phyloP scores from a whole-genome alignment of 2,329 filamentous ascomycete genomes.

The Calonectria hongkongensis region DNA sequence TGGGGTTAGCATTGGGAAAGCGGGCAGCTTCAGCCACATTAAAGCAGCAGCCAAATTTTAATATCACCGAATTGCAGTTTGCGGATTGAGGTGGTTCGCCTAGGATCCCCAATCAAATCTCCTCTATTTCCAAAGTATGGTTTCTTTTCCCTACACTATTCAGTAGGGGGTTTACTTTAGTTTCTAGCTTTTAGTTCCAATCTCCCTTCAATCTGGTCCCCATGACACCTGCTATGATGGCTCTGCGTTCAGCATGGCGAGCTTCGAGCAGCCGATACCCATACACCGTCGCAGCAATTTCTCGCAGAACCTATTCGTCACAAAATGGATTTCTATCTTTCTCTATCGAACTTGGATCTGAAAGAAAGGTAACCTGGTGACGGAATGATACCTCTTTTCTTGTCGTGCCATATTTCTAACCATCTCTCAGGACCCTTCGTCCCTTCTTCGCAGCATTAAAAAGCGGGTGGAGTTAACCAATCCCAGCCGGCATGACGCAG shows the following conservation, averaged over 20 bases:
- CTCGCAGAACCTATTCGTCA: conserved; percentile 50
- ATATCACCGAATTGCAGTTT: not conserved
- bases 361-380: conserved; percentile 40
- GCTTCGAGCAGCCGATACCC: conserved; percentile 48
- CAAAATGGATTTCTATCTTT: conserved; percentile 43
- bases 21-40: conserved; percentile 47
- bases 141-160: not conserved
- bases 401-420: conserved; percentile 36
- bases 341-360: conserved; percentile 47
- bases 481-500: conserved; percentile 60
- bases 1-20: conserved; percentile 1
- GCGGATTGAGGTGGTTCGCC: not conserved
- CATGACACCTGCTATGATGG: conserved; percentile 47
- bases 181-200: too few species aligned
- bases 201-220: not conserved
- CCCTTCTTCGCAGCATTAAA: conserved; percentile 45
- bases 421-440: conserved; percentile 43
- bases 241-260: conserved; percentile 43
- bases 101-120: not conserved
- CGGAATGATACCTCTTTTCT: too few species aligned
- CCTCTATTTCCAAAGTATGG: not conserved
- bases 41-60: conserved; percentile 23
- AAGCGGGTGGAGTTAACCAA: conserved; percentile 54
- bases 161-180: not conserved
- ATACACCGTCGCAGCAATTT: conserved; percentile 39